These are phyloP conservation scores for Coemansia sp. DNA, from an alignment of 192 early-diverging fungal genomes.

Conservation along the genomic window DNA sequence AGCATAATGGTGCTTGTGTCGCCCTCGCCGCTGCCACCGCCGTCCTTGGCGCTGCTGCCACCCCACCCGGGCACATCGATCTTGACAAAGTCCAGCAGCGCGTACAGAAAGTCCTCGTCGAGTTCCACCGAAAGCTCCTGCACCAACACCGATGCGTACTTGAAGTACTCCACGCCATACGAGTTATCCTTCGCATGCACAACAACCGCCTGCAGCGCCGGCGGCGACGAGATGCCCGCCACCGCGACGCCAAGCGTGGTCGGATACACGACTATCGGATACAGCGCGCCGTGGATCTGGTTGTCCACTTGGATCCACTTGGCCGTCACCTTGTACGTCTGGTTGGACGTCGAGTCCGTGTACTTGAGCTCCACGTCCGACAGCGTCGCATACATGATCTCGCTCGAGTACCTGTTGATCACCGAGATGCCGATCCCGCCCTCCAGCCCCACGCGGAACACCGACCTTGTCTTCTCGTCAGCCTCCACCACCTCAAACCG, in stretches of 20 bases:
- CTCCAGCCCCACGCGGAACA: slow-evolving; percentile 72
- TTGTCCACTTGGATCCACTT: slow-evolving; percentile 98
- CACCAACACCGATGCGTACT: slow-evolving; percentile 86
- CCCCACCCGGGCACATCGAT: slow-evolving; percentile 60
- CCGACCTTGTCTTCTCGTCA: slow-evolving; percentile 46
- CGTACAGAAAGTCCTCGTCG: slow-evolving; percentile 89
- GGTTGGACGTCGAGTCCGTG: slow-evolving; percentile 79
- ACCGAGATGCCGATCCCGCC: slow-evolving; percentile 88
- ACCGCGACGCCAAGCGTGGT: slow-evolving; percentile 69
- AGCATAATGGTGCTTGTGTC: slow-evolving; percentile 35
- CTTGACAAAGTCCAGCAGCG: slow-evolving; percentile 83
- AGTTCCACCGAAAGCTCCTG: slow-evolving; percentile 94
- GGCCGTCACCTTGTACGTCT: slow-evolving; percentile 71
- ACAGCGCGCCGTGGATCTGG: slow-evolving; percentile 82
- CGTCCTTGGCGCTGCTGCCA: neutral
- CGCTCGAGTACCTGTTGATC: slow-evolving; percentile 75
- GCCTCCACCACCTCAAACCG: slow-evolving; percentile 37
- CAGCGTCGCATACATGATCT: slow-evolving; percentile 83
- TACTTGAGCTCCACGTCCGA: slow-evolving; percentile 73
- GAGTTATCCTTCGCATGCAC: slow-evolving; percentile 89
- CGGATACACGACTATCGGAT: slow-evolving; percentile 94
- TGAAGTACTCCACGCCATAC: slow-evolving; percentile 93
- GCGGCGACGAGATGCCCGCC: slow-evolving; percentile 51
- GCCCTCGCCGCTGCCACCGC: slow-evolving; percentile 1
- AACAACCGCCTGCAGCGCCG: slow-evolving; percentile 69